Percentiles rank a stretch among this genome's conserved stretches.
Conservation (phyloP, 257 asterid genomes). For the Solanum verrucosum region DNA sequence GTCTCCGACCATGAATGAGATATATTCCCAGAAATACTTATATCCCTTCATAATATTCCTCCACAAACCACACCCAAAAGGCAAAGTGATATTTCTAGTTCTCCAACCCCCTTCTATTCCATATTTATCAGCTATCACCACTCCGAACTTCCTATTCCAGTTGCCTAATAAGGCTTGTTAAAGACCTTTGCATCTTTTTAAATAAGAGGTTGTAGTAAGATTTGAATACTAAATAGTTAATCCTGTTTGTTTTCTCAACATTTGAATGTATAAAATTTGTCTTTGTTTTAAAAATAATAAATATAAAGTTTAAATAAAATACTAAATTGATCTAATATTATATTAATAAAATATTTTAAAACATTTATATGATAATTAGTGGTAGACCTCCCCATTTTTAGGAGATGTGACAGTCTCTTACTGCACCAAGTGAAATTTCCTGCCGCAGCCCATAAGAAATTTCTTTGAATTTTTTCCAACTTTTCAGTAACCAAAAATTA, state of each 20-base stretch:
- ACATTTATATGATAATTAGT: no score
- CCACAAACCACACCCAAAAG: neutral
- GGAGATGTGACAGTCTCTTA: neutral
- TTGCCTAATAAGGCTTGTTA: neutral
- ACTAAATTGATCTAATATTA: no score
- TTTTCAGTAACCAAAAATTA: neutral
- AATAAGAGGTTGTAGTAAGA: no score
- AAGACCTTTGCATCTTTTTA: neutral
- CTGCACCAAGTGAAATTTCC: neutral
- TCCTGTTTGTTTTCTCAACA: no score
- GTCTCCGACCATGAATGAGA: neutral
- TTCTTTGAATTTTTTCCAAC: neutral
- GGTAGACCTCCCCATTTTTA: neutral
- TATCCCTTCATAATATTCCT: neutral
- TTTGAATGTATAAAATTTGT: no score
- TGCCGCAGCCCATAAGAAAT: neutral
- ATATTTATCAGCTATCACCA: neutral
- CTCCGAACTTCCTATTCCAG: neutral
- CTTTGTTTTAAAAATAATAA: no score
- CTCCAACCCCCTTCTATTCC: neutral
- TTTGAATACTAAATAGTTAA: no score
- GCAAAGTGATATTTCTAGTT: neutral
- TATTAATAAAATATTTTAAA: no score
- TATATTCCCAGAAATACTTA: neutral
- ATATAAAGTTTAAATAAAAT: no score